These are phyloP conservation scores for Secale cereale DNA, from an alignment of 176 grass and related monocot genomes.

Conservation along the genomic window DNA sequence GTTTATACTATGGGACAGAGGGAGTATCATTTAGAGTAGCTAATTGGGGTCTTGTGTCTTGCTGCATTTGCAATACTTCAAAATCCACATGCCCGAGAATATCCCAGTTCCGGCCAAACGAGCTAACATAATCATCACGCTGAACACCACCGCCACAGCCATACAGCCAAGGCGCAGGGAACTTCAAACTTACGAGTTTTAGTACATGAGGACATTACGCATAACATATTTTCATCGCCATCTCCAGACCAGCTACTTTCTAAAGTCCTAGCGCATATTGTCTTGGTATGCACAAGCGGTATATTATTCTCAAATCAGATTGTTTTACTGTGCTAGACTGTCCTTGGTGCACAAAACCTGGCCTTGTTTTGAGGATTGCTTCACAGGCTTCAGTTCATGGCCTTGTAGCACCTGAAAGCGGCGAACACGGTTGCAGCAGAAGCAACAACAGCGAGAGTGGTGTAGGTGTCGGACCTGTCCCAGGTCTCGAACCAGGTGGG, in stretches of 20 bases:
- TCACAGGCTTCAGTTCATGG: conserved; percentile 36
- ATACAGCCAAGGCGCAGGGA: conserved; percentile 14
- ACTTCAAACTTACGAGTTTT: conserved; percentile 13
- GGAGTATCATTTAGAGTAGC: too few species aligned
- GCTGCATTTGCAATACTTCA: background rate
- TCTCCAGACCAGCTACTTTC: conserved; percentile 25
- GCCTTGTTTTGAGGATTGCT: conserved; percentile 10
- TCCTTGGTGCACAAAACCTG: conserved; percentile 11
- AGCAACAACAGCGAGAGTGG: conserved; percentile 69
- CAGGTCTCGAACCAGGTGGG: conserved; percentile 88
- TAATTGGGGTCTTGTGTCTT: too few species aligned
- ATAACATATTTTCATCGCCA: conserved; percentile 18
- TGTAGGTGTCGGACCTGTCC: conserved; percentile 77
- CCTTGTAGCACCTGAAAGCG: conserved; percentile 77
- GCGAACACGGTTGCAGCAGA: conserved; percentile 60
- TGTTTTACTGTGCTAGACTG: conserved; percentile 2
- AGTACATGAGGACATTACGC: background rate
- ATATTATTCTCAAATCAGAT: background rate
- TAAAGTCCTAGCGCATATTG: conserved; percentile 17
- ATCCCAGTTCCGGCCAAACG: conserved; percentile 2
- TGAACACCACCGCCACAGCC: background rate
- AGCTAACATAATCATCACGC: conserved; percentile 7
- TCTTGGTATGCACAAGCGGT: conserved; percentile 34
- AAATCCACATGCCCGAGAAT: background rate
- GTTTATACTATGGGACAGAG: too few species aligned